These are phyloP conservation scores for Podospora pseudopauciseta DNA, from an alignment of 495 filamentous ascomycete species.

Conservation along the genomic window DNA sequence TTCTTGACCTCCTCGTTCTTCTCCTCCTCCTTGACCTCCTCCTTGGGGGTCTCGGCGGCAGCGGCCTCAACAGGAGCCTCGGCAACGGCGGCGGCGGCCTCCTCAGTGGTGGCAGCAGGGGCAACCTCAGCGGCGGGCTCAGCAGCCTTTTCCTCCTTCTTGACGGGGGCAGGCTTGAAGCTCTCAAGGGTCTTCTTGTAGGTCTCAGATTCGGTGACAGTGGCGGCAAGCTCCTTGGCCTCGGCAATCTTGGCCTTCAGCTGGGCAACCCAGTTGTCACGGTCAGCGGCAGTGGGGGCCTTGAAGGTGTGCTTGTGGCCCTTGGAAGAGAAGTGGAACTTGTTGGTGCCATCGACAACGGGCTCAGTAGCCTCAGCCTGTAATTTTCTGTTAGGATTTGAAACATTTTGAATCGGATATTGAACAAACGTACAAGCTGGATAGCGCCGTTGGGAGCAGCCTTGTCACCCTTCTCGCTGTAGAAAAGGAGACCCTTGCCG, in stretches of 20 bases:
- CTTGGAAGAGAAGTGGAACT: slow-evolving; percentile 79
- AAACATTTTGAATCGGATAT: background rate
- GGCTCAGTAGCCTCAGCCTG: slow-evolving; percentile 83
- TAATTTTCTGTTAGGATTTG: slow-evolving; percentile 19
- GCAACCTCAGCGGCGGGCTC: slow-evolving; percentile 36
- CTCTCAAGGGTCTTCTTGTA: slow-evolving; percentile 77
- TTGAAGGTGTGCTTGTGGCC: slow-evolving; percentile 91
- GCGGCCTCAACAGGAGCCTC: slow-evolving; percentile 20
- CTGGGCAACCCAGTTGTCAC: slow-evolving; percentile 83
- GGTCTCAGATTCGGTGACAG: slow-evolving; percentile 64
- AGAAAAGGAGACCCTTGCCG: slow-evolving; percentile 92
- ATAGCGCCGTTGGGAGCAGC: slow-evolving; percentile 72
- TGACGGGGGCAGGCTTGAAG: slow-evolving; percentile 57
- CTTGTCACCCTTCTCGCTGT: slow-evolving; percentile 82
- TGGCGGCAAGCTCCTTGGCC: slow-evolving; percentile 68
- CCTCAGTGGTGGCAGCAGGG: slow-evolving; percentile 47
- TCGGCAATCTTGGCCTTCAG: slow-evolving; percentile 72
- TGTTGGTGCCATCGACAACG: slow-evolving; percentile 63
- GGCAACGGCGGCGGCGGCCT: slow-evolving; percentile 43
- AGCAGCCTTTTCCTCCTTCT: slow-evolving; percentile 43
- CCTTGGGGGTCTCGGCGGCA: slow-evolving; percentile 38
- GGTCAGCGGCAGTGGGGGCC: slow-evolving; percentile 66
- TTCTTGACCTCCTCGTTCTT: slow-evolving; percentile 44
- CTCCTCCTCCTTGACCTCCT: slow-evolving; percentile 37
- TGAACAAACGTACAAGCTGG: slow-evolving; percentile 63